Base-by-base conservation (phyloP, 805 yeast species). In the Yamadazyma paraphyllophila region DNA sequence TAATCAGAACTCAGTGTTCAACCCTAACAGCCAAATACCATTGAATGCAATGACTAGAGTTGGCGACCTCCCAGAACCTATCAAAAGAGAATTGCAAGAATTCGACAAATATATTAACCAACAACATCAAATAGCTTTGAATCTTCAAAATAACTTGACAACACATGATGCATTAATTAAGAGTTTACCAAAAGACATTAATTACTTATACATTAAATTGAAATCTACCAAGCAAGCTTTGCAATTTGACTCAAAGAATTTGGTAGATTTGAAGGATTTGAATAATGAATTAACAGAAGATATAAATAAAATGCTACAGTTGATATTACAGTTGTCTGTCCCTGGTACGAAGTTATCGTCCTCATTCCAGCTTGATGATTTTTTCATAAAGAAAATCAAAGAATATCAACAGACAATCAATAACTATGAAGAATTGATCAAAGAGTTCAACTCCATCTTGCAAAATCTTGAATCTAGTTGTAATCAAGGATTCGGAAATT, bases 31-130 rank as follows among this genome's bases (percentile, higher is more conserved):
- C 64, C 65, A 45, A 31, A 15, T 45, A 12, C 78, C 69, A 41
- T 69, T 87, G 37, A 83, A 85, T 9, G 81, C 90, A 11, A 80
- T 87, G 82, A 83, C 92, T 0, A 76, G 85, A 41, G 85, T 87
- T 8, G 80, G 81, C 7, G 92, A 85, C 48, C 66, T 87, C 33
- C 91, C 94, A 2, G 83, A 79, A n/a, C 76, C 67, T n/a, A 65
- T 82, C 45, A 86, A 84, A 55, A 76, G 69, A 48, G 88, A 86
- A 58, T 67, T 87, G 31, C 86, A 83, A 60, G 81, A 82, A 51
- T 66, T 87, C 46, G 89, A 87, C 62, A 75, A 78, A 46, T 85
- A 83, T 58, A 83, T 87, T 40, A 85, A 83, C 57, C 78, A 78
- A 30, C 95, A 87, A 64, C 85, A 85, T 36, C 75, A 81, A 41